Evolutionary conservation across 352 stramenopile species (phyloP).

Genomic region (Saprolegnia parasitica): DNA sequence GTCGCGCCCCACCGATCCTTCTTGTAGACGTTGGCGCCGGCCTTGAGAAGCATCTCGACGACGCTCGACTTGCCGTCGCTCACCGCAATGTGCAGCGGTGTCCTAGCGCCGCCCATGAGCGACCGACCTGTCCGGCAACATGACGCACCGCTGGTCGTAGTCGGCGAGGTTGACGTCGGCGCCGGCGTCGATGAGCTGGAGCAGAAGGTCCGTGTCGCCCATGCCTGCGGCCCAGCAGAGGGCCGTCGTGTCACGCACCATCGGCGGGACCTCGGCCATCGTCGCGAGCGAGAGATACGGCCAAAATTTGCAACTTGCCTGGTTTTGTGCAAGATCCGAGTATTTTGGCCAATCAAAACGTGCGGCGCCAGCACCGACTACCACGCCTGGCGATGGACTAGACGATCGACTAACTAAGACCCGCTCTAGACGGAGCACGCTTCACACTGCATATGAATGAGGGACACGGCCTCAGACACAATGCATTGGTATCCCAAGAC

Average conservation of each 20-base stretch:
- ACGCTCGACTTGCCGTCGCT: slow-evolving; percentile 55
- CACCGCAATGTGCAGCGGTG: slow-evolving; percentile 68
- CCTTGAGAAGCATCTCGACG: slow-evolving; percentile 57
- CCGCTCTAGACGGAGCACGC: too few species aligned
- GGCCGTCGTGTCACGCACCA: slow-evolving; percentile 36
- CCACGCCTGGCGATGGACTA: too few species aligned
- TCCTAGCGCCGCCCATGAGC: slow-evolving; percentile 34
- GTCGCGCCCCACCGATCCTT: slow-evolving; percentile 69
- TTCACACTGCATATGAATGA: too few species aligned
- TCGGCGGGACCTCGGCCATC: slow-evolving; percentile 22
- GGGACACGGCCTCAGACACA: too few species aligned
- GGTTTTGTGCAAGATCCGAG: too few species aligned
- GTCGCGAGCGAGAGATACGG: neutral
- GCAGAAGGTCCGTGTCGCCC: slow-evolving; percentile 56
- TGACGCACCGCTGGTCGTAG: slow-evolving; percentile 63
- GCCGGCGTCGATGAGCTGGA: slow-evolving; percentile 51
- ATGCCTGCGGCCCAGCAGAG: slow-evolving; percentile 73
- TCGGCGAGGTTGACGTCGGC: slow-evolving; percentile 68
- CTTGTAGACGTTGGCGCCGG: slow-evolving; percentile 45
- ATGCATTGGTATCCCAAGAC: too few species aligned
- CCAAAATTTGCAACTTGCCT: too few species aligned
- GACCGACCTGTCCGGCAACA: neutral
- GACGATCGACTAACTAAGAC: too few species aligned
- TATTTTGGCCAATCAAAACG: too few species aligned
- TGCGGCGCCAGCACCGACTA: too few species aligned